Evolutionary conservation across 2,329 filamentous ascomycete species (phyloP).

Genomic region (Xylaria digitata): DNA sequence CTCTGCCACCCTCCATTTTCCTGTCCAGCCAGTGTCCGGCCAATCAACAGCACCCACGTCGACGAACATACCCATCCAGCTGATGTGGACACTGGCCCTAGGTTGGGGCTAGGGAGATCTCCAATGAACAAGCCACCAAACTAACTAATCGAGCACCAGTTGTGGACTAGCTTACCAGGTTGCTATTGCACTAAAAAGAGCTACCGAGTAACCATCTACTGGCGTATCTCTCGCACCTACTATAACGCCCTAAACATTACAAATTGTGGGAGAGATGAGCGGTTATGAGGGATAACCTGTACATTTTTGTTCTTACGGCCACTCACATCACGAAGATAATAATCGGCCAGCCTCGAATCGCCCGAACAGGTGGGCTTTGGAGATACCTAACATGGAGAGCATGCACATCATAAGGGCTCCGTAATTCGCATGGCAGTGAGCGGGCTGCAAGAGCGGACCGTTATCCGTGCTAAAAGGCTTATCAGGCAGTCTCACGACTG

Average conservation of each 20-base stretch:
- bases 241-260: slow-evolving; percentile 24
- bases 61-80: slow-evolving; percentile 46
- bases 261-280: slow-evolving; percentile 30
- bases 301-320: slow-evolving; percentile 12
- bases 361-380: slow-evolving; percentile 26
- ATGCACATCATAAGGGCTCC: slow-evolving; percentile 40
- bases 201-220: slow-evolving; percentile 9
- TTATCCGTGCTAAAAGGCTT: slow-evolving; percentile 40
- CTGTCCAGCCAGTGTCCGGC: slow-evolving; percentile 41
- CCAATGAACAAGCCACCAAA: slow-evolving; percentile 37
- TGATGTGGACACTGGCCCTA: slow-evolving; percentile 44
- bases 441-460: slow-evolving; percentile 44
- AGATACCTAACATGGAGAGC: slow-evolving; percentile 18
- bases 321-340: slow-evolving; percentile 11
- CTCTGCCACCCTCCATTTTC: slow-evolving; percentile 46
- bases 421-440: slow-evolving; percentile 30
- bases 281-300: neutral
- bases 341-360: slow-evolving; percentile 31
- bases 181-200: slow-evolving; percentile 18
- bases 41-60: slow-evolving; percentile 52
- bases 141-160: slow-evolving; percentile 45
- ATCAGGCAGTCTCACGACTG: slow-evolving; percentile 31
- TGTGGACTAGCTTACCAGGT: slow-evolving; percentile 34
- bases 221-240: slow-evolving; percentile 1
- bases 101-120: slow-evolving; percentile 43